A percentile compares a stretch with the other conserved stretches of the same genome.
These are phyloP conservation scores for Dacryopinax spathularia DNA, from an alignment of 768 basidiomycete genomes.

Conservation along the genomic window DNA sequence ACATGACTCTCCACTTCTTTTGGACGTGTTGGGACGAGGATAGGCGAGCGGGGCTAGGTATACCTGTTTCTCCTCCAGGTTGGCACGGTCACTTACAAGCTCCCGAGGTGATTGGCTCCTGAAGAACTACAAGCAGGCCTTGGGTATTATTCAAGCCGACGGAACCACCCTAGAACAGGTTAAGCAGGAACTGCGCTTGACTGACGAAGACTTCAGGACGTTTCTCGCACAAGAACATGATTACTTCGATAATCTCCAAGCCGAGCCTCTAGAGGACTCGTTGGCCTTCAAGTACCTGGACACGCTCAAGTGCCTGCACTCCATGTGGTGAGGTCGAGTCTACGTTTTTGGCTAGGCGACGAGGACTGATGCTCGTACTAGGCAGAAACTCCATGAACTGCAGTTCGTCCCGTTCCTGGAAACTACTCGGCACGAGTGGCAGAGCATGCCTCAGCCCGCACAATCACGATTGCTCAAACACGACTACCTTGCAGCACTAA, in stretches of 20 bases:
- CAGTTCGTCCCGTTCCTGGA: background rate
- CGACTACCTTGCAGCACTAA: background rate
- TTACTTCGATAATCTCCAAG: background rate
- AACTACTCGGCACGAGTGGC: background rate
- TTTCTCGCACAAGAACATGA: background rate
- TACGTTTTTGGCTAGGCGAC: background rate
- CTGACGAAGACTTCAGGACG: background rate
- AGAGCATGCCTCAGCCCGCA: background rate
- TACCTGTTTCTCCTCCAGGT: background rate
- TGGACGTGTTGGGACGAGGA: background rate
- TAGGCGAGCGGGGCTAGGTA: background rate
- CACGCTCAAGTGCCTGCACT: background rate
- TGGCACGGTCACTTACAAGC: background rate
- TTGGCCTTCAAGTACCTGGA: background rate
- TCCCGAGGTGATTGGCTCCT: conserved; percentile 12
- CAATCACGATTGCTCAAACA: background rate
- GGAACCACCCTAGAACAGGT: background rate
- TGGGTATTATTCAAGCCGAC: conserved; percentile 12
- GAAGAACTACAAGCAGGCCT: conserved; percentile 21
- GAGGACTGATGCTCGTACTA: background rate
- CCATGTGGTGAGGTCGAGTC: too few species aligned
- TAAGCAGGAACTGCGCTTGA: background rate
- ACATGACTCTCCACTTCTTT: background rate
- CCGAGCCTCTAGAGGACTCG: background rate
- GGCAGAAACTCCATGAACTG: background rate